Percentiles rank a stretch among this genome's conserved stretches.
Conservation (phyloP, 2,329 filamentous ascomycete species). For the Fusarium paranaense region DNA sequence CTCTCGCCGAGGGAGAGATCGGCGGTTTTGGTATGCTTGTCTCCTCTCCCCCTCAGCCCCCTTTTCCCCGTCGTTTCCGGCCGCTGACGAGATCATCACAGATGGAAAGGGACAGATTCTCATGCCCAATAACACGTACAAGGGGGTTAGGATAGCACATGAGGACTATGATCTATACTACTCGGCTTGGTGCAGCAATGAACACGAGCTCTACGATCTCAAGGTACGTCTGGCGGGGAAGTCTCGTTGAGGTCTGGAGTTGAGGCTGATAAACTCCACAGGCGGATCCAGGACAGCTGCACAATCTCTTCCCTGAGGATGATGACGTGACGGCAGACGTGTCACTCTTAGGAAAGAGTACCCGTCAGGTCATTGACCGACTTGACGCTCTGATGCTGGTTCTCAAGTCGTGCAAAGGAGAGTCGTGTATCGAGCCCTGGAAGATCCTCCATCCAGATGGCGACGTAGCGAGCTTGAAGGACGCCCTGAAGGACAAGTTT, state of each 20-base stretch:
- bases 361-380: constrained; percentile 58
- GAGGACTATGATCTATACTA: constrained; percentile 72
- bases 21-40: constrained; percentile 41
- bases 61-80: not conserved
- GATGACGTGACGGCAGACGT: not conserved
- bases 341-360: constrained; percentile 35
- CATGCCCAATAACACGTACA: constrained; percentile 67
- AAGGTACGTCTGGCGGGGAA: constrained; percentile 48
- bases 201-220: constrained; percentile 74
- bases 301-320: constrained; percentile 52
- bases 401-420: constrained; percentile 69
- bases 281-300: constrained; percentile 64
- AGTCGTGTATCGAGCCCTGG: constrained; percentile 68
- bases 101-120: constrained; percentile 34
- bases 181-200: constrained; percentile 75
- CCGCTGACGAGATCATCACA: constrained; percentile 14
- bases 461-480: constrained; percentile 61
- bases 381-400: constrained; percentile 71
- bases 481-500: constrained; percentile 61
- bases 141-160: constrained; percentile 66
- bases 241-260: not conserved
- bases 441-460: constrained; percentile 65
- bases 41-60: not conserved
- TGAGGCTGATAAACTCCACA: constrained; percentile 40
- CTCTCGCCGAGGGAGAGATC: constrained; percentile 51